Conservation (phyloP, 257 asterid genomes). For the Nyctanthes arbortristis region DNA sequence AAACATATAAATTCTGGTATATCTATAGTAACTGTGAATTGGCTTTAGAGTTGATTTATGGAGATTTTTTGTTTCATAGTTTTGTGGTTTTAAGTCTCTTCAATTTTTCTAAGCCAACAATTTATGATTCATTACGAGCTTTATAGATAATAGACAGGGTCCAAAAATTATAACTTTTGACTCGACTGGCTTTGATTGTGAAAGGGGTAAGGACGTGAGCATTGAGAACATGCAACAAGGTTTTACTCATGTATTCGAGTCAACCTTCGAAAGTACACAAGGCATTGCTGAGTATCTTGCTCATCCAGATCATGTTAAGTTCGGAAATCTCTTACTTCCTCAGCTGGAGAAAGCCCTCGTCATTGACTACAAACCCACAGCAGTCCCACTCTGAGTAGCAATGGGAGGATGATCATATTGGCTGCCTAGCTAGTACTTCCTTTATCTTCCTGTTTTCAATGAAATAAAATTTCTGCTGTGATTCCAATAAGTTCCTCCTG, state of each 20-base stretch:
- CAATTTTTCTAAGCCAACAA: neutral
- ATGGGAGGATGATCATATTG: neutral
- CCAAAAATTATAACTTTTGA: neutral
- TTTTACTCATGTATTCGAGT: constrained; percentile 86
- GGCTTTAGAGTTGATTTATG: neutral
- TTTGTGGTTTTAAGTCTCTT: neutral
- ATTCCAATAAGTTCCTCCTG: neutral
- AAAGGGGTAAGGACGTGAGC: constrained; percentile 88
- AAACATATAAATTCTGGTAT: too few relatives aligned
- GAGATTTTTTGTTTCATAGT: neutral
- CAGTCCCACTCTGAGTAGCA: constrained; percentile 39
- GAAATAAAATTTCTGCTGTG: neutral
- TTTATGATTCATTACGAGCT: neutral
- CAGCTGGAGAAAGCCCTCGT: constrained; percentile 64
- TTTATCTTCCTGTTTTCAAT: neutral
- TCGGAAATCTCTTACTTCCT: constrained; percentile 49
- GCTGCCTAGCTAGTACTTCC: neutral
- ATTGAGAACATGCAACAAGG: constrained; percentile 78
- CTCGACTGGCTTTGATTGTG: constrained; percentile 15
- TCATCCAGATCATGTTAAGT: constrained; percentile 66
- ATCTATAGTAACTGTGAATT: neutral
- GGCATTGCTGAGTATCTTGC: constrained; percentile 70
- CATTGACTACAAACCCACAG: constrained; percentile 71
- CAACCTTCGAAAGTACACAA: constrained; percentile 71
- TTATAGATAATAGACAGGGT: neutral